Evolutionary conservation across 2,329 filamentous ascomycete genomes (phyloP), one percentile per base, ranked within the genome.

Genomic region (Ophiocordyceps camponoti-leonardi): DNA sequence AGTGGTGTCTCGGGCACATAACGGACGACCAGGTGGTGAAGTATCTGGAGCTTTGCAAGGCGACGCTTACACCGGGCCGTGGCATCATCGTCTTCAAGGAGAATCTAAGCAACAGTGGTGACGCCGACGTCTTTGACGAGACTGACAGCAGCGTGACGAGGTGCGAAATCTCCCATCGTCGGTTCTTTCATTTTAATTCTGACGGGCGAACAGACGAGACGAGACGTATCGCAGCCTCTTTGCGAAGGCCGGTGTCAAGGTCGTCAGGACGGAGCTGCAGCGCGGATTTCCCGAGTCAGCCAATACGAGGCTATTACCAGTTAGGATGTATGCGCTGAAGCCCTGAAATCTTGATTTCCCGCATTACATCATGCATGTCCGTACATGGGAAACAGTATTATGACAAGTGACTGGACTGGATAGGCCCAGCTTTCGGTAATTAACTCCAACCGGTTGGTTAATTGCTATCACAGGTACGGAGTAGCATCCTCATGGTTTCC

Each of bases 1-100:
- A 95, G 61, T 94, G 88, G 87, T 95, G 87, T 61, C 62, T 90
- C 8, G 83, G 85, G 22, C 82, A 95, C 60, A 66, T 94, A 46
- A 86, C 75, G 0, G 86, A 94, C 57, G 63, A 62, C 8, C 78
- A 93, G 58, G 58, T 95, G 4, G 67, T 83, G 1, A 65, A 65
- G 2, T 94, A 81, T 55, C 62, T 95, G 16, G 53, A 64, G 46
- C 68, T 75, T 23, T 84, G 84, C 58, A 72, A 69, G 43, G 53
- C 60, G 0, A 67, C 49, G 0, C 44, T 67, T 3, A 47, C 47
- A 1, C 55, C 56, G 1, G 56, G 56, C 0, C 54, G 52, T n/a
- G 58, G 56, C 0, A 11, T 64, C 7, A 61, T 67, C 2, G 55
- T 67, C 0, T 41, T 67, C 16, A 66, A 67, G 66, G 88, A 95